Evolutionary conservation across 139 green algal species (phyloP).

Genomic region (Medakamo hakoo): DNA sequence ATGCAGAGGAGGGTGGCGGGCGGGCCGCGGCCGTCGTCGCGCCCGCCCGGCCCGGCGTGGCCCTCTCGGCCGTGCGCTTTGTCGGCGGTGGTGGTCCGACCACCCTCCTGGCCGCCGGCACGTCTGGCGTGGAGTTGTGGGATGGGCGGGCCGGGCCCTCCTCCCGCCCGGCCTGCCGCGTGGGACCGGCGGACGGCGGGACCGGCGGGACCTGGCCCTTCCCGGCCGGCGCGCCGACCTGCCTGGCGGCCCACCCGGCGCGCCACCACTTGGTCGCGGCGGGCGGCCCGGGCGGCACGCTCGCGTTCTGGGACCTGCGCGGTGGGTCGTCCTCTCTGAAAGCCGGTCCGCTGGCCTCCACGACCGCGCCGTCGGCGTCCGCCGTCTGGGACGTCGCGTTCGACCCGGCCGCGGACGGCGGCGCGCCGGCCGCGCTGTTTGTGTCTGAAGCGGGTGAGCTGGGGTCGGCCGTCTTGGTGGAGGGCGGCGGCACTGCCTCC

Average conservation of each 20-base stretch:
- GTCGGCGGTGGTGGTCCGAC: no score
- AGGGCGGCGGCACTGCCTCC: background rate
- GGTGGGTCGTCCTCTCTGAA: background rate
- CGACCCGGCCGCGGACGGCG: background rate
- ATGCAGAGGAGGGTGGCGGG: background rate
- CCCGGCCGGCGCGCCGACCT: background rate
- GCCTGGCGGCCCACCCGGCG: background rate
- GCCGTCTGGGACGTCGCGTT: background rate
- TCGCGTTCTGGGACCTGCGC: background rate
- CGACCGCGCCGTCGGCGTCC: no score
- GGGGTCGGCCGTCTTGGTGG: background rate
- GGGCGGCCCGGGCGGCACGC: background rate
- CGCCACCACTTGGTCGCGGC: background rate
- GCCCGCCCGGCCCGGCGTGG: background rate
- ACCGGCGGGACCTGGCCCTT: background rate
- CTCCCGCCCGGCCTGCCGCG: background rate
- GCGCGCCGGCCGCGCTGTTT: background rate
- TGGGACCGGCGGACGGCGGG: no score
- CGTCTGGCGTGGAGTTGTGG: no score
- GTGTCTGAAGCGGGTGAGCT: background rate
- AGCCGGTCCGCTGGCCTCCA: no score
- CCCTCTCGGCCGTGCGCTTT: background rate
- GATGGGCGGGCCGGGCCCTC: background rate
- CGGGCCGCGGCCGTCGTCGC: background rate
- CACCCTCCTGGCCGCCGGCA: no score